Evolutionary conservation across 2,329 filamentous ascomycete species (phyloP).

Genomic region (Raffaelea deltoideospora): DNA sequence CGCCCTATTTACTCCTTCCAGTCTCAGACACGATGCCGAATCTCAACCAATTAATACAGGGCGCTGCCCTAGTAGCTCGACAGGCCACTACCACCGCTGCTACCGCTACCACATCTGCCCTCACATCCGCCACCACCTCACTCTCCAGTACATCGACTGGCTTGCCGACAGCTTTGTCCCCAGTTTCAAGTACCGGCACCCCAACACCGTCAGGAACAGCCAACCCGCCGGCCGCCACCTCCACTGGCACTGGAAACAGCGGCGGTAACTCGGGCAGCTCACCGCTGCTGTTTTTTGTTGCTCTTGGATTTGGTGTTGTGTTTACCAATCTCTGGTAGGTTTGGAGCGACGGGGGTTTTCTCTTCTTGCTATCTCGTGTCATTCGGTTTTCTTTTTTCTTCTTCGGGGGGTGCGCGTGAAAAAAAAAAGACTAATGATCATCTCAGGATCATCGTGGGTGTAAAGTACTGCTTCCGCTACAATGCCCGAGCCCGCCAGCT

Average conservation of each 20-base stretch:
- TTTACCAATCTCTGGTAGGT: slow-evolving; percentile 96
- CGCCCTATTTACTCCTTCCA: too few species aligned
- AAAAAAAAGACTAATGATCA: too few species aligned
- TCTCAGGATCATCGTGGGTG: slow-evolving; percentile 99
- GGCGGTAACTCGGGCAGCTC: slow-evolving; percentile 18
- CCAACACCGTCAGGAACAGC: background rate
- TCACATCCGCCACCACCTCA: slow-evolving; percentile 3
- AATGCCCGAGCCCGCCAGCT: slow-evolving; percentile 81
- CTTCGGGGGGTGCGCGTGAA: too few species aligned
- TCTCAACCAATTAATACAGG: slow-evolving; percentile 13
- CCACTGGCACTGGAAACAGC: slow-evolving; percentile 1
- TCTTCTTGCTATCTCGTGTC: background rate
- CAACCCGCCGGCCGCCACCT: background rate
- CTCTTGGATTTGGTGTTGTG: slow-evolving; percentile 90
- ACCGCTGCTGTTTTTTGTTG: slow-evolving; percentile 21
- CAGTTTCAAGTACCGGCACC: slow-evolving; percentile 3
- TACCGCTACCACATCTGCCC: background rate
- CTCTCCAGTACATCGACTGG: slow-evolving; percentile 5
- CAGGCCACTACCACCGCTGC: slow-evolving; percentile 9
- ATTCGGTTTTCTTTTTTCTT: too few species aligned
- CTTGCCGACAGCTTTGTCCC: background rate
- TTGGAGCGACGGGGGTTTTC: too few species aligned
- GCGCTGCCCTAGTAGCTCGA: slow-evolving; percentile 13
- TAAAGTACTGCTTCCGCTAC: slow-evolving; percentile 98
- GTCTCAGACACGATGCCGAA: slow-evolving; percentile 14